Conservation (phyloP, 805 yeast genomes). For the Blastobotrys robertii region DNA sequence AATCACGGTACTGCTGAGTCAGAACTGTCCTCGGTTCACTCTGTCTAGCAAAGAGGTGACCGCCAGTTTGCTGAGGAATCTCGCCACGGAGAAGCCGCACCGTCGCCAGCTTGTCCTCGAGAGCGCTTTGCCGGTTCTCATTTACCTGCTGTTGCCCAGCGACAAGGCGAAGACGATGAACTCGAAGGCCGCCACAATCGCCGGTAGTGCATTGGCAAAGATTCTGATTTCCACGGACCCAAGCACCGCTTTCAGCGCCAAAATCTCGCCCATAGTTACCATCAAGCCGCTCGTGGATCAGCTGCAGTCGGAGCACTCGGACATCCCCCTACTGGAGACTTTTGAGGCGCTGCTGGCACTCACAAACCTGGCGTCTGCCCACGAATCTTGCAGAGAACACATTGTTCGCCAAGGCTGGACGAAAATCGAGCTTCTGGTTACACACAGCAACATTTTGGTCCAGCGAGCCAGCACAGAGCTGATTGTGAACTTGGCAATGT, state of each 20-base stretch:
- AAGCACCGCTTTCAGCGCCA: slow-evolving; percentile 24
- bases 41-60: slow-evolving; percentile 18
- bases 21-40: slow-evolving; percentile 16
- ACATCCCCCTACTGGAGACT: slow-evolving; percentile 29
- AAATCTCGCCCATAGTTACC: slow-evolving; percentile 23
- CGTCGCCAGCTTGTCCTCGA: slow-evolving; percentile 24
- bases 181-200: slow-evolving; percentile 13
- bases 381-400: slow-evolving; percentile 32
- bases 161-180: slow-evolving; percentile 8
- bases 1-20: slow-evolving; percentile 18
- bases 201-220: slow-evolving; percentile 26
- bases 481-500: slow-evolving; percentile 46
- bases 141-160: slow-evolving; percentile 20
- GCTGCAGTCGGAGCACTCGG: slow-evolving; percentile 18
- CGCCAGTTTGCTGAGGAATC: slow-evolving; percentile 22
- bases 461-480: slow-evolving; percentile 58
- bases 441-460: slow-evolving; percentile 38
- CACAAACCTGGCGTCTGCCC: slow-evolving; percentile 52
- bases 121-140: slow-evolving; percentile 27
- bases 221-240: slow-evolving; percentile 29
- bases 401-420: slow-evolving; percentile 36
- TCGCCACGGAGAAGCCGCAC: slow-evolving; percentile 21
- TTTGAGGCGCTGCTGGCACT: slow-evolving; percentile 54
- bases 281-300: slow-evolving; percentile 25
- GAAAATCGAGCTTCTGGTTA: slow-evolving; percentile 35